phyloP scores from a whole-genome alignment of 2,329 filamentous ascomycete genomes.

The Aspergillus fijiensis region DNA sequence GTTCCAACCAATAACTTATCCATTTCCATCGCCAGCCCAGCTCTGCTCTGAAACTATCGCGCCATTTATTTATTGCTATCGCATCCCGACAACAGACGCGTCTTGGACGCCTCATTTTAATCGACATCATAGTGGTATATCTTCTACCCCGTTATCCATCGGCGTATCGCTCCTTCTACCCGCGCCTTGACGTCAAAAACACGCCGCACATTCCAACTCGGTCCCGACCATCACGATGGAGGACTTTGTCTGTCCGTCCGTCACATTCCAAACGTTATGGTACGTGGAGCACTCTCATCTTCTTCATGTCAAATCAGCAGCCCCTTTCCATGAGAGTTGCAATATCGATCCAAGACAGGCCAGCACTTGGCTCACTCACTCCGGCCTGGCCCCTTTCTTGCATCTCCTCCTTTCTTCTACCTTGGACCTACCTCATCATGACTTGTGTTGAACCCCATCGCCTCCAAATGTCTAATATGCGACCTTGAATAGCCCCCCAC shows the following conservation, averaged over 20 bases:
- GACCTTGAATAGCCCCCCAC: background rate
- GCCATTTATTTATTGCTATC: background rate
- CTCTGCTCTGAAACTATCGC: background rate
- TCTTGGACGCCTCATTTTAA: background rate
- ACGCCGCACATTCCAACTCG: conserved; percentile 3
- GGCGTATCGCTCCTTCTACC: background rate
- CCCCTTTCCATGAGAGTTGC: background rate
- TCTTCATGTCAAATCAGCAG: background rate
- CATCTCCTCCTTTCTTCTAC: background rate
- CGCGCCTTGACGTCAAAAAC: background rate
- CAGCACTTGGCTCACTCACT: background rate
- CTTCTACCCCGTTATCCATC: background rate
- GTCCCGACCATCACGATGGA: conserved; percentile 4
- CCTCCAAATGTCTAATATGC: background rate
- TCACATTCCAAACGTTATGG: conserved; percentile 3
- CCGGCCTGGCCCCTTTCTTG: background rate
- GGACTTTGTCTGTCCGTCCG: conserved; percentile 7
- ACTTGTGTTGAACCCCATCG: background rate
- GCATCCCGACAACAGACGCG: background rate
- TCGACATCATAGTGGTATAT: background rate
- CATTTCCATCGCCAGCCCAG: background rate
- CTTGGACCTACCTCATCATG: background rate
- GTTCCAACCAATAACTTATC: background rate
- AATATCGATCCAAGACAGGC: background rate
- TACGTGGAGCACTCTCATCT: background rate